Conservation (phyloP, 164 flowering plant species). For the Stephania japonica region DNA sequence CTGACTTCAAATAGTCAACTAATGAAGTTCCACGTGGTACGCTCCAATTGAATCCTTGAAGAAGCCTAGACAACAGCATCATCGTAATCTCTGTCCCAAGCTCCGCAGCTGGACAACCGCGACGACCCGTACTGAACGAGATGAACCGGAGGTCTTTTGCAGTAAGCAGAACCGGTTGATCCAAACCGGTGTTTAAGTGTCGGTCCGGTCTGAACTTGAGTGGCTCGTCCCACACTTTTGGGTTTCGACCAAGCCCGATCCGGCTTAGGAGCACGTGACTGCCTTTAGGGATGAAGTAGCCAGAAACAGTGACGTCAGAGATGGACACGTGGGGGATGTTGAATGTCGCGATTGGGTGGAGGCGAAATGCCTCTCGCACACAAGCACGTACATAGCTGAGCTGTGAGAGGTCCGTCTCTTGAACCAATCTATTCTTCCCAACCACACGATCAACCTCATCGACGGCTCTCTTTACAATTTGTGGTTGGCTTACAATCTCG, state of each 20-base stretch:
- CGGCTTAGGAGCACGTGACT: constrained; percentile 23
- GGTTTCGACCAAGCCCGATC: constrained; percentile 23
- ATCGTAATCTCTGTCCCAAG: constrained; percentile 22
- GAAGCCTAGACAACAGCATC: too few relatives aligned
- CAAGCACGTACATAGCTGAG: constrained; percentile 1
- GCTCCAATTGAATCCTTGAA: too few relatives aligned
- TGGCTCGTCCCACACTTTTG: constrained; percentile 28
- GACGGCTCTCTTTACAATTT: constrained; percentile 19
- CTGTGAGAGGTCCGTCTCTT: not conserved
- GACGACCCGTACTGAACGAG: constrained; percentile 34
- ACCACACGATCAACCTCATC: constrained; percentile 18
- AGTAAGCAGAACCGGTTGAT: constrained; percentile 9
- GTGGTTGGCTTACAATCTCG: constrained; percentile 29
- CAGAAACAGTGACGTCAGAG: constrained; percentile 20
- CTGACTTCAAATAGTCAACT: too few relatives aligned
- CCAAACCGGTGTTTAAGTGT: constrained; percentile 18
- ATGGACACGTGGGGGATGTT: constrained; percentile 19
- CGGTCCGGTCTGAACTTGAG: constrained; percentile 42
- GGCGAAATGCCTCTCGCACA: not conserved
- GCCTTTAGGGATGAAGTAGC: constrained; percentile 32
- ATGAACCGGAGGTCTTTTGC: constrained; percentile 32
- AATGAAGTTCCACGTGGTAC: too few relatives aligned
- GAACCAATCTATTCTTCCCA: not conserved
- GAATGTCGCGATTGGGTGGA: not conserved
- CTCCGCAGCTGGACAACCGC: constrained; percentile 30